Evolutionary conservation across 106 monocot species (phyloP).

Genomic region (Agapanthus africanus): DNA sequence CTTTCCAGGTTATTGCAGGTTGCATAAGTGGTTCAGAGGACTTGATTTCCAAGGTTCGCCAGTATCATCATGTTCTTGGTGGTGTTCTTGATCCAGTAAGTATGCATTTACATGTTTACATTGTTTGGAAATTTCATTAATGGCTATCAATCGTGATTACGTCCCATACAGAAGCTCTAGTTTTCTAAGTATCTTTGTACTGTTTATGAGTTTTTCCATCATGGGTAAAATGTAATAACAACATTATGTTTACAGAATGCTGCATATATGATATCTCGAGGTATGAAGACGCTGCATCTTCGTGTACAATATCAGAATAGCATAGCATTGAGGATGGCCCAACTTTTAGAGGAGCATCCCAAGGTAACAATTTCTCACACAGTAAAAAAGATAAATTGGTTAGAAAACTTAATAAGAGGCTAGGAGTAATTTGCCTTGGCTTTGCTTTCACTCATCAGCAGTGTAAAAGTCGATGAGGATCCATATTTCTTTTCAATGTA

Average conservation of each 20-base stretch:
- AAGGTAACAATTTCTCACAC: slow-evolving; percentile 37
- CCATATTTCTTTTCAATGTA: not conserved
- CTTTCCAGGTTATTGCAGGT: slow-evolving; percentile 75
- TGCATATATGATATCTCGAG: slow-evolving; percentile 79
- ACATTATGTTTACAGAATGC: slow-evolving; percentile 53
- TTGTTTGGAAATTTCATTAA: not conserved
- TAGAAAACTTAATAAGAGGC: not conserved
- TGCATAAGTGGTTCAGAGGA: slow-evolving; percentile 84
- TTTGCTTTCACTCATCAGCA: not conserved
- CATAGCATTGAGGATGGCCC: slow-evolving; percentile 94
- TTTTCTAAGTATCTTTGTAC: not conserved
- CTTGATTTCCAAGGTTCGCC: slow-evolving; percentile 70
- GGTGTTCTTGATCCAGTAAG: slow-evolving; percentile 96
- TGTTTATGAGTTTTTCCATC: not conserved
- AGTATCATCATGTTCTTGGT: slow-evolving; percentile 78
- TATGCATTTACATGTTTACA: not conserved
- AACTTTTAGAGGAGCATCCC: slow-evolving; percentile 97
- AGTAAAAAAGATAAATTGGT: no score
- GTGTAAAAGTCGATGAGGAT: not conserved
- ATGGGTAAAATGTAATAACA: not conserved
- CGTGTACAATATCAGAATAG: slow-evolving; percentile 91
- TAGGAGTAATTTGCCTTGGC: not conserved
- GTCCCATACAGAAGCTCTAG: no score
- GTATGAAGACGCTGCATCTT: slow-evolving; percentile 97
- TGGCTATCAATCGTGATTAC: not conserved